Evolutionary conservation across 2,329 filamentous ascomycete species (phyloP).

Genomic region (Diaporthe capsici): DNA sequence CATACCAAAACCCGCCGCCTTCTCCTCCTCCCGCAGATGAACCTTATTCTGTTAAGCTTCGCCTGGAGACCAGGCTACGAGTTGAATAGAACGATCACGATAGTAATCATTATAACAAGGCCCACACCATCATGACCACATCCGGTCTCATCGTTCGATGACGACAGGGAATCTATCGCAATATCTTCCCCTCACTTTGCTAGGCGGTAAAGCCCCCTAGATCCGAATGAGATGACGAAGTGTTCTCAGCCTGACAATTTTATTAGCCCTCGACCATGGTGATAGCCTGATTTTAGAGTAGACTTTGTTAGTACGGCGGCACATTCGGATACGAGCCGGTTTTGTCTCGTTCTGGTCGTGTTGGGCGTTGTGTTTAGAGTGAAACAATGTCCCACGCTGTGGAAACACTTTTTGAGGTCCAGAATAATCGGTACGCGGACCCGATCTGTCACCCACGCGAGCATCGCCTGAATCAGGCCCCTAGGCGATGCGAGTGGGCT

Average conservation of each 20-base stretch:
- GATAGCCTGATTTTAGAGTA: not conserved
- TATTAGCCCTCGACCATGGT: not conserved
- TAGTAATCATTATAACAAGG: no score
- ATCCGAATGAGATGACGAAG: no score
- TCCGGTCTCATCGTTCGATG: not conserved
- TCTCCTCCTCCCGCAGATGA: not conserved
- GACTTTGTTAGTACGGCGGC: not conserved
- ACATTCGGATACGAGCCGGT: not conserved
- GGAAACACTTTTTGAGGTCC: not conserved
- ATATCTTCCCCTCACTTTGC: not conserved
- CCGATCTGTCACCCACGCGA: not conserved
- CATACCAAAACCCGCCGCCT: not conserved
- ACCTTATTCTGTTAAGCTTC: conserved; percentile 23
- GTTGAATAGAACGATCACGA: not conserved
- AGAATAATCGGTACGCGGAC: not conserved
- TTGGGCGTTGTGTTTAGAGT: not conserved
- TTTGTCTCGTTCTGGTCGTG: not conserved
- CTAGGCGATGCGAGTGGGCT: not conserved
- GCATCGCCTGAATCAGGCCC: not conserved
- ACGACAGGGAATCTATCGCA: not conserved
- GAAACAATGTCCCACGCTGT: not conserved
- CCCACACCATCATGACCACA: not conserved
- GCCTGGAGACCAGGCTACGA: not conserved
- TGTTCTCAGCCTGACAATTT: not conserved
- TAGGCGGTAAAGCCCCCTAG: not conserved